Conservation (phyloP, 495 filamentous ascomycete species). For the Penicillium antarcticum region DNA sequence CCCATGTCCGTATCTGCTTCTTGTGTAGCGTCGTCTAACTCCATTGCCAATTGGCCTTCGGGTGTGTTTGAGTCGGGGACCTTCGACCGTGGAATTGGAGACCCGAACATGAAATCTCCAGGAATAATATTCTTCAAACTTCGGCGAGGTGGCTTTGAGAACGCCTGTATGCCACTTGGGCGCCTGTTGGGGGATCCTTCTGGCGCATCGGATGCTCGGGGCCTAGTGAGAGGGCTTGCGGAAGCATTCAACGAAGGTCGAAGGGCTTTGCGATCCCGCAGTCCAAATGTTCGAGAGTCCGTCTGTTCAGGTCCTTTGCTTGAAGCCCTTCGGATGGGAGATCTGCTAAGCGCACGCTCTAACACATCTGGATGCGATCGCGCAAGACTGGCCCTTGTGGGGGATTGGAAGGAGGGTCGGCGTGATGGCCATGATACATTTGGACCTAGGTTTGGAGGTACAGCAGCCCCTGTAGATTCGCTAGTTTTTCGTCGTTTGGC, state of each 20-base stretch:
- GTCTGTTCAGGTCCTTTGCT: conserved; percentile 16
- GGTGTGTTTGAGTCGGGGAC: conserved; percentile 25
- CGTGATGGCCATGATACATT: conserved; percentile 20
- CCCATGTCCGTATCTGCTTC: conserved; percentile 17
- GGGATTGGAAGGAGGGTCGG: conserved; percentile 62
- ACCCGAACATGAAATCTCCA: conserved; percentile 41
- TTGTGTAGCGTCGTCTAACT: conserved; percentile 34
- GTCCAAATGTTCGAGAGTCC: conserved; percentile 26
- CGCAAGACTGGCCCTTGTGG: conserved; percentile 61
- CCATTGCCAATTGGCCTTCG: conserved; percentile 39
- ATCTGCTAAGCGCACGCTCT: conserved; percentile 43
- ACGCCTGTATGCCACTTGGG: conserved; percentile 34
- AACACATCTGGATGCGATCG: conserved; percentile 60
- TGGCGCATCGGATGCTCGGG: conserved; percentile 27
- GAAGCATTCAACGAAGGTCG: conserved; percentile 35
- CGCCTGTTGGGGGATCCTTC: conserved; percentile 31
- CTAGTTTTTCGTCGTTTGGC: conserved; percentile 64
- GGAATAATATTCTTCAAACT: conserved; percentile 39
- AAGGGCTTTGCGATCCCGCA: conserved; percentile 36
- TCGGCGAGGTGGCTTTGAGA: conserved; percentile 40
- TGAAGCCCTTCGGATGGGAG: conserved; percentile 19
- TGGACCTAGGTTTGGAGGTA: conserved; percentile 15
- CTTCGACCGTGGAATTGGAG: conserved; percentile 32
- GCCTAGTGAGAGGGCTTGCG: conserved; percentile 33
- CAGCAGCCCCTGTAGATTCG: conserved; percentile 33